These are phyloP conservation scores for Achlya hypogyna DNA, from an alignment of 352 stramenopile species.

Conservation along the genomic window DNA sequence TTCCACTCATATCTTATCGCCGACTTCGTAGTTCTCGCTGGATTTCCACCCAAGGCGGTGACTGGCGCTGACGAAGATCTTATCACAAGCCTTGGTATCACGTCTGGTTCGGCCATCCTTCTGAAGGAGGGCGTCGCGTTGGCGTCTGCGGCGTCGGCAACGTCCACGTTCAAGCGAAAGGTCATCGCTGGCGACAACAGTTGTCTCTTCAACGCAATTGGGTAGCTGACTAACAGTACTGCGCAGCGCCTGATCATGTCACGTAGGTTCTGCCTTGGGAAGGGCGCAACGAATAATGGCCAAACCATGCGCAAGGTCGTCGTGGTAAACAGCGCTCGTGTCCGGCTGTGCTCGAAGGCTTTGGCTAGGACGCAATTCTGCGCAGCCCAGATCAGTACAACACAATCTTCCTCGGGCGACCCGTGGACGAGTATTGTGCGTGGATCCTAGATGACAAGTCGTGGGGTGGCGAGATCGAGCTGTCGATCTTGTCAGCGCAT, in stretches of 20 bases:
- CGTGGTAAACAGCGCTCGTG: constrained; percentile 24
- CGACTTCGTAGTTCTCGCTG: constrained; percentile 49
- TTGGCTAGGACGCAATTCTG: constrained; percentile 46
- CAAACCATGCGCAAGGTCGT: constrained; percentile 58
- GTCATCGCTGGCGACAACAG: constrained; percentile 79
- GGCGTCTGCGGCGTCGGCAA: constrained; percentile 22
- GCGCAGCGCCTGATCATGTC: not conserved
- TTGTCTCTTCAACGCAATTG: constrained; percentile 81
- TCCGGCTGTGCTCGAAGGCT: not conserved
- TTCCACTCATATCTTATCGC: constrained; percentile 10
- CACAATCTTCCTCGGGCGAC: constrained; percentile 65
- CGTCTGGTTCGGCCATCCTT: constrained; percentile 54
- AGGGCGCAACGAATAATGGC: constrained; percentile 47
- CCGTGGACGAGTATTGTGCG: constrained; percentile 70
- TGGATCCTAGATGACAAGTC: constrained; percentile 79
- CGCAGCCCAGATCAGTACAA: constrained; percentile 49
- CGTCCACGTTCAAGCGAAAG: constrained; percentile 50
- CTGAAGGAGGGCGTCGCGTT: constrained; percentile 46
- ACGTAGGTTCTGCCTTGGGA: constrained; percentile 36
- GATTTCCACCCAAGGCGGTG: constrained; percentile 60
- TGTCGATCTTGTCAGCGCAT: constrained; percentile 71
- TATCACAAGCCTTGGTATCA: constrained; percentile 6
- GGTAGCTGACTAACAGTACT: constrained; percentile 30
- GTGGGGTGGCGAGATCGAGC: constrained; percentile 80
- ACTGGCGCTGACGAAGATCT: constrained; percentile 41